A percentile compares a stretch with the other conserved stretches of the same genome.
phyloP scores from a whole-genome alignment of 768 basidiomycete genomes.

The Termitomyces sp. region DNA sequence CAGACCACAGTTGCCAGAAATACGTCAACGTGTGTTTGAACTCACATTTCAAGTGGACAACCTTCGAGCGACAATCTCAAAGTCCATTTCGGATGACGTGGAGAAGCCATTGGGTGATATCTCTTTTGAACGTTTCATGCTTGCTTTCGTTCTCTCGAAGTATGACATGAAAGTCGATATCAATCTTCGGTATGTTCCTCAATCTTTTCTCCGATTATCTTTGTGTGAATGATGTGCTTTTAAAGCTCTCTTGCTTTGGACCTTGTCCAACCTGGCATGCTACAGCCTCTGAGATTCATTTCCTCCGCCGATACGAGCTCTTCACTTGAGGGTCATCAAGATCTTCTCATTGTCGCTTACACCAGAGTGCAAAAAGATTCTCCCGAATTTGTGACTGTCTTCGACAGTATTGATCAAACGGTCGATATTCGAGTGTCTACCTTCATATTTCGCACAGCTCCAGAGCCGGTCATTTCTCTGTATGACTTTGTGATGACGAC shows the following conservation, averaged over 20 bases:
- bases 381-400: conserved; percentile 76
- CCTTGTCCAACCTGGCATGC: conserved; percentile 55
- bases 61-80: conserved; percentile 77
- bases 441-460: conserved; percentile 83
- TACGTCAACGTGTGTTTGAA: conserved; percentile 70
- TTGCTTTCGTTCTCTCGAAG: conserved; percentile 73
- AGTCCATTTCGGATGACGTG: conserved; percentile 53
- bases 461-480: conserved; percentile 85
- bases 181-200: conserved; percentile 58
- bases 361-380: conserved; percentile 77
- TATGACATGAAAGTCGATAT: conserved; percentile 87
- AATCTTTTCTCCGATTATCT: background rate
- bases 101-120: conserved; percentile 82
- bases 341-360: conserved; percentile 81
- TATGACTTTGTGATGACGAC: conserved; percentile 99
- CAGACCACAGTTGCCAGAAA: conserved; percentile 33
- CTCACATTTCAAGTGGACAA: conserved; percentile 85
- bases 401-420: conserved; percentile 86
- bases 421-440: conserved; percentile 89
- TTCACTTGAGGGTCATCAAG: conserved; percentile 39
- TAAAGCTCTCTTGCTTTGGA: conserved; percentile 73
- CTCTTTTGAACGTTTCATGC: conserved; percentile 71
- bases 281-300: conserved; percentile 56
- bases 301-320: conserved; percentile 52
- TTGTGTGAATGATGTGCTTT: conserved; percentile 12